Conservation (phyloP, 75 land plant species). For the Selaginella tamariscina region DNA sequence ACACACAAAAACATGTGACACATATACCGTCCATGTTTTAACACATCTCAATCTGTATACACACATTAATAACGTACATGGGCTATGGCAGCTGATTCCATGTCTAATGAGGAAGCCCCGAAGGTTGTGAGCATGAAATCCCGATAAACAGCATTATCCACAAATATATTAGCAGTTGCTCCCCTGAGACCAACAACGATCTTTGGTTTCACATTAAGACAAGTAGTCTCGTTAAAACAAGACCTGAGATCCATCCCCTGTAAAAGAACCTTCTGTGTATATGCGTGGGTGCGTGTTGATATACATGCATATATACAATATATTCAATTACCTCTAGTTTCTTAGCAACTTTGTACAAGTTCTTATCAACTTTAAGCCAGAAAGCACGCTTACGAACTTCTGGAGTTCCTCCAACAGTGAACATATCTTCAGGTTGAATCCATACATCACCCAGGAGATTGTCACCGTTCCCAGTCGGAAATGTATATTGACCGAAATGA, state of each 20-base stretch:
- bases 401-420: constrained; percentile 37
- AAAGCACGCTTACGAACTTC: constrained; percentile 44
- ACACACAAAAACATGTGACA: no score
- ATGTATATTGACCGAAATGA: constrained; percentile 26
- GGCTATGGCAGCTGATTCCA: neutral
- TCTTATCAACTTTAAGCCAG: constrained; percentile 40
- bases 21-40: no score
- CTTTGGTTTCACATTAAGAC: neutral
- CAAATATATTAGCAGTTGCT: neutral
- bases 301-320: neutral
- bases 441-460: constrained; percentile 46
- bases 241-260: neutral
- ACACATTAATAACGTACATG: neutral
- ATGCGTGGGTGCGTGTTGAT: no score
- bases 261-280: no score
- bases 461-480: constrained; percentile 25
- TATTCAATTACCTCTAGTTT: constrained; percentile 21
- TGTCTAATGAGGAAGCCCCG: neutral
- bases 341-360: constrained; percentile 24
- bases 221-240: neutral
- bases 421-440: constrained; percentile 65
- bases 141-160: neutral
- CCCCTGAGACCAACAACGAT: neutral
- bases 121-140: neutral
- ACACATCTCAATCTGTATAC: neutral